phyloP scores from a whole-genome alignment of 164 flowering plant genomes.

The Euptelea pleiosperma region DNA sequence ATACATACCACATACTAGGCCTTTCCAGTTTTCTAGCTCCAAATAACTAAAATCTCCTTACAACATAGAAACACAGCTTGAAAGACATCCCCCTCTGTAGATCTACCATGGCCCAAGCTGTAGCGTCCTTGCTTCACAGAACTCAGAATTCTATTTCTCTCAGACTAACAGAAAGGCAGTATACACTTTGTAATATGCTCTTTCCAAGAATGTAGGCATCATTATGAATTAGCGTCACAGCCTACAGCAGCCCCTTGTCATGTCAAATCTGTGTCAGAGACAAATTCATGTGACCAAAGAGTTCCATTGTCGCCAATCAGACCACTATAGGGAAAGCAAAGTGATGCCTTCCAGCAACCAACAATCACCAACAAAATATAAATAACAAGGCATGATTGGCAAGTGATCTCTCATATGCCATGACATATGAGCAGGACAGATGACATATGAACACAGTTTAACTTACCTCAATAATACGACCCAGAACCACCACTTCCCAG shows the following conservation, averaged over 20 bases:
- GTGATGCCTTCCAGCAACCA: conserved; percentile 15
- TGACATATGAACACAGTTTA: neutral
- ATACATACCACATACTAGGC: conserved; percentile 14
- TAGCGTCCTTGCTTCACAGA: conserved; percentile 9
- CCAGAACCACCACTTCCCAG: conserved; percentile 69
- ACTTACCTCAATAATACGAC: conserved; percentile 81
- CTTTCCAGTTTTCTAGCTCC: conserved; percentile 3
- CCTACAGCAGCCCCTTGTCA: conserved; percentile 59
- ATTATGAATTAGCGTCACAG: conserved; percentile 38
- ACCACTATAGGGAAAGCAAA: conserved; percentile 20
- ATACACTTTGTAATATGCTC: conserved; percentile 13
- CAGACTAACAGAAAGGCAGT: conserved; percentile 8
- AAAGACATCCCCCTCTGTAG: conserved; percentile 2
- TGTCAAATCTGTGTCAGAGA: conserved; percentile 56
- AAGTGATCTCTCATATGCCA: neutral
- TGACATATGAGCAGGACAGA: neutral
- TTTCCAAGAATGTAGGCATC: conserved; percentile 32
- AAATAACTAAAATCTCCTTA: conserved; percentile 5
- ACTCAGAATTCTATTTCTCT: conserved; percentile 8
- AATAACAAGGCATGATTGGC: neutral
- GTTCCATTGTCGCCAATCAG: conserved; percentile 28
- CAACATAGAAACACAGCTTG: neutral
- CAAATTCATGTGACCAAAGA: conserved; percentile 51
- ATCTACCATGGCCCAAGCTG: conserved; percentile 4
- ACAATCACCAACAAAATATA: neutral